A percentile compares a stretch with the other conserved stretches of the same genome.
phyloP scores from a whole-genome alignment of 495 filamentous ascomycete species.

The Ramalina intermedia region DNA sequence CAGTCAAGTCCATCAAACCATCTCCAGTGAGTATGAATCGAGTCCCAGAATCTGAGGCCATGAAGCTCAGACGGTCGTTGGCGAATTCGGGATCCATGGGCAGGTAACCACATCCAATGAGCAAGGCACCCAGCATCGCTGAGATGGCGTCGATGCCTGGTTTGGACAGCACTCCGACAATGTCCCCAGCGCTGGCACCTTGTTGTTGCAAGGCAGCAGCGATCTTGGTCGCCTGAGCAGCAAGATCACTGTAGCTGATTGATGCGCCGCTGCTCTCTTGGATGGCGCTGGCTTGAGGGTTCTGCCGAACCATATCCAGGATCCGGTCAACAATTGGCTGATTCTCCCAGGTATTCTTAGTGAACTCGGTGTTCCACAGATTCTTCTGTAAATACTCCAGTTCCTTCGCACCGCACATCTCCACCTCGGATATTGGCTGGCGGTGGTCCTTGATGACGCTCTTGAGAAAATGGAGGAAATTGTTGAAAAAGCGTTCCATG shows the following conservation, averaged over 20 bases:
- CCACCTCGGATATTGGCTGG: constrained; percentile 16
- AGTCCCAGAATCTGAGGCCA: constrained; percentile 11
- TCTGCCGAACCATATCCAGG: constrained; percentile 1
- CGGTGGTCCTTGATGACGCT: constrained; percentile 19
- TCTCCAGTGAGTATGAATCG: constrained; percentile 9
- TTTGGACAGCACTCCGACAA: constrained; percentile 56
- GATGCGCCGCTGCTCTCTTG: constrained; percentile 17
- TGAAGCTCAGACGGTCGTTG: constrained; percentile 13
- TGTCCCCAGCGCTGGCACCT: constrained; percentile 31
- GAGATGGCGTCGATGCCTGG: constrained; percentile 55
- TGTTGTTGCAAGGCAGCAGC: constrained; percentile 38
- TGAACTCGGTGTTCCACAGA: constrained; percentile 8
- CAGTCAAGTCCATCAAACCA: constrained; percentile 3
- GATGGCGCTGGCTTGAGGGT: constrained; percentile 10
- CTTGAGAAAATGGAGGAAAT: constrained; percentile 17
- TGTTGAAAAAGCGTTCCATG: constrained; percentile 21
- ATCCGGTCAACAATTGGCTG: constrained; percentile 7
- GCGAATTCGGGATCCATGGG: constrained; percentile 45
- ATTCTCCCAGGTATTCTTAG: constrained; percentile 12
- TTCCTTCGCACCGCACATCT: constrained; percentile 17
- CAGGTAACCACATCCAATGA: constrained; percentile 60
- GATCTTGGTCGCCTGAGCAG: constrained; percentile 46
- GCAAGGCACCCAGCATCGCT: constrained; percentile 55
- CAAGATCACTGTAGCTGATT: constrained; percentile 49
- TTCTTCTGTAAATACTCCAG: constrained; percentile 6